Conservation (phyloP, 1,284 basidiomycete species). For the Coniferiporia sulphurascens region DNA sequence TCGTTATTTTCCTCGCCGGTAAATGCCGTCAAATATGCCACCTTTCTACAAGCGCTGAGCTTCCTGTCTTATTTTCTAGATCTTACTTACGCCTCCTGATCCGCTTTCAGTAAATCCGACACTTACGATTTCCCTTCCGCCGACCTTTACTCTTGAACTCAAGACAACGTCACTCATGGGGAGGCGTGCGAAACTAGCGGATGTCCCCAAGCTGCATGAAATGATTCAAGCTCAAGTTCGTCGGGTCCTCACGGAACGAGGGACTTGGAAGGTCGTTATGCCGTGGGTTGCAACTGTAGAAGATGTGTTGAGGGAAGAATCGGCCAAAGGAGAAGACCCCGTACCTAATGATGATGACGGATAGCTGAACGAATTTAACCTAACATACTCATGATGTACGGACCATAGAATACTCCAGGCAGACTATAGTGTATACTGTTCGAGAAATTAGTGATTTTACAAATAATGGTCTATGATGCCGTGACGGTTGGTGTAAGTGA, state of each 20-base stretch:
- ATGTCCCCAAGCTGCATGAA: slow-evolving; percentile 80
- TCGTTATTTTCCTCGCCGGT: slow-evolving; percentile 71
- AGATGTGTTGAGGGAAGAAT: slow-evolving; percentile 35
- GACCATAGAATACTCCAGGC: too few species aligned
- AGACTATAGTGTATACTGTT: too few species aligned
- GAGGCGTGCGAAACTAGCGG: slow-evolving; percentile 76
- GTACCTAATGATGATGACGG: background rate
- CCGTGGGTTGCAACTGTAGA: slow-evolving; percentile 54
- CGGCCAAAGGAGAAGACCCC: background rate
- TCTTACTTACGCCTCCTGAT: slow-evolving; percentile 41
- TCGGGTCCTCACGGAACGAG: slow-evolving; percentile 51
- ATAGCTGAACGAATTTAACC: background rate
- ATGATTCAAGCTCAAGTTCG: slow-evolving; percentile 72
- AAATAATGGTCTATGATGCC: too few species aligned
- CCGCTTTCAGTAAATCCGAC: slow-evolving; percentile 43
- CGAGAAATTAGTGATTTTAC: too few species aligned
- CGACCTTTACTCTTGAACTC: slow-evolving; percentile 63
- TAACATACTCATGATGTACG: background rate
- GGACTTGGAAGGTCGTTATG: slow-evolving; percentile 63
- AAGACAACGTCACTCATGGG: slow-evolving; percentile 76
- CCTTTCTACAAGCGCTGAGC: background rate
- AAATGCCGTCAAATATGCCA: slow-evolving; percentile 24
- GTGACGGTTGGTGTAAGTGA: too few species aligned
- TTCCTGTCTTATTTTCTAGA: slow-evolving; percentile 22
- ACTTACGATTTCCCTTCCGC: slow-evolving; percentile 57